These are phyloP conservation scores for Vigna radiata DNA, from an alignment of 306 rosid genomes.

Conservation along the genomic window DNA sequence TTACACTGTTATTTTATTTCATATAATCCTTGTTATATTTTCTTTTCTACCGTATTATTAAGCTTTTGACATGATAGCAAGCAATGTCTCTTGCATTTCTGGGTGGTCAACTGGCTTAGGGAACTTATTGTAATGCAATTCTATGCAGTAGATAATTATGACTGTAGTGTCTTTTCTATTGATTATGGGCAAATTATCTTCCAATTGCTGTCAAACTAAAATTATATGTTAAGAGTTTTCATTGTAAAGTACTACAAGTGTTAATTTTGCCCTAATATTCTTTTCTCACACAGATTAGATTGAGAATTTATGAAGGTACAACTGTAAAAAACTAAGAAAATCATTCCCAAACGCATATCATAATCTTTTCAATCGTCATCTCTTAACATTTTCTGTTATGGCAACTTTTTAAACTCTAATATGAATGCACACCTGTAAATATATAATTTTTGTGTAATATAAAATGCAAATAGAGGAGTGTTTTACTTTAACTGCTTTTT, in stretches of 20 bases:
- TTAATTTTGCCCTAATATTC: slow-evolving; percentile 21
- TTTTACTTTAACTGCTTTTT: background rate
- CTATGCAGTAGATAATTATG: slow-evolving; percentile 34
- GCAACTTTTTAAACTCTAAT: slow-evolving; percentile 26
- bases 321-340: slow-evolving; percentile 15
- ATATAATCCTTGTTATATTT: slow-evolving; percentile 23
- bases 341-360: slow-evolving; percentile 7
- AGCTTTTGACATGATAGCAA: slow-evolving; percentile 34
- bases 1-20: slow-evolving; percentile 35
- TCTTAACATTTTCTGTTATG: slow-evolving; percentile 4
- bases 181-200: slow-evolving; percentile 27
- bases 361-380: slow-evolving; percentile 17
- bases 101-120: slow-evolving; percentile 32
- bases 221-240: slow-evolving; percentile 10
- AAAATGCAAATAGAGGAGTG: slow-evolving; percentile 12
- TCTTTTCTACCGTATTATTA: slow-evolving; percentile 25
- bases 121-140: slow-evolving; percentile 36
- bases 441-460: slow-evolving; percentile 32
- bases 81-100: slow-evolving; percentile 30
- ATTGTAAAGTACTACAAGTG: slow-evolving; percentile 27
- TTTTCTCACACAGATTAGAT: slow-evolving; percentile 16
- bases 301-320: slow-evolving; percentile 18
- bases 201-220: slow-evolving; percentile 26
- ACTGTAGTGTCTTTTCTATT: slow-evolving; percentile 29
- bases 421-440: background rate